Evolutionary conservation across 805 yeast species (phyloP).

Genomic region (Kuraishia capsulata): DNA sequence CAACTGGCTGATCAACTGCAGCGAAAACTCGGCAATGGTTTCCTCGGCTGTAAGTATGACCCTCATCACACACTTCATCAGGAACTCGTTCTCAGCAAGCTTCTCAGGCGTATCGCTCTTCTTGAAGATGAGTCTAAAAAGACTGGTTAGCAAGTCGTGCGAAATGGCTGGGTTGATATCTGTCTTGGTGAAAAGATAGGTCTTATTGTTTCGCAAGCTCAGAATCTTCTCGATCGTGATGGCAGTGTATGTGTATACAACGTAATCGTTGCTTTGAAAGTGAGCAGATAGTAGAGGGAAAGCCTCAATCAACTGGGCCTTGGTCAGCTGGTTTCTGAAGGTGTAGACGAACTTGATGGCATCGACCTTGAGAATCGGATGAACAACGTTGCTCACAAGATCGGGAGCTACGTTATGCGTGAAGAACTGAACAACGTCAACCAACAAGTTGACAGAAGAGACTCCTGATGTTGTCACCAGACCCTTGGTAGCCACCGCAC

Average conservation of each 20-base stretch:
- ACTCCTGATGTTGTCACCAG: constrained; percentile 81
- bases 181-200: constrained; percentile 55
- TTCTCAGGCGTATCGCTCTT: constrained; percentile 71
- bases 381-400: constrained; percentile 45
- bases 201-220: constrained; percentile 57
- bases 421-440: constrained; percentile 85
- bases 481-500: constrained; percentile 89
- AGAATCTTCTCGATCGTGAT: constrained; percentile 85
- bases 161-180: constrained; percentile 61
- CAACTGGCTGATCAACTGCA: constrained; percentile 52
- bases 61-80: constrained; percentile 85
- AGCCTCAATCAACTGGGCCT: constrained; percentile 69
- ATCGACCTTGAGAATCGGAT: constrained; percentile 81
- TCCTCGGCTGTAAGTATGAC: constrained; percentile 68
- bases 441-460: constrained; percentile 70
- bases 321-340: constrained; percentile 88
- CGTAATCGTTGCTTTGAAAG: constrained; percentile 57
- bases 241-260: constrained; percentile 89
- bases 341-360: constrained; percentile 86
- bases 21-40: constrained; percentile 35
- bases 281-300: constrained; percentile 72
- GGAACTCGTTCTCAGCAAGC: constrained; percentile 88
- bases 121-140: constrained; percentile 58
- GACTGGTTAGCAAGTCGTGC: constrained; percentile 50
- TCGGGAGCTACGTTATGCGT: constrained; percentile 75